phyloP scores from a whole-genome alignment of 257 asterid genomes.

The Paulownia fortunei region DNA sequence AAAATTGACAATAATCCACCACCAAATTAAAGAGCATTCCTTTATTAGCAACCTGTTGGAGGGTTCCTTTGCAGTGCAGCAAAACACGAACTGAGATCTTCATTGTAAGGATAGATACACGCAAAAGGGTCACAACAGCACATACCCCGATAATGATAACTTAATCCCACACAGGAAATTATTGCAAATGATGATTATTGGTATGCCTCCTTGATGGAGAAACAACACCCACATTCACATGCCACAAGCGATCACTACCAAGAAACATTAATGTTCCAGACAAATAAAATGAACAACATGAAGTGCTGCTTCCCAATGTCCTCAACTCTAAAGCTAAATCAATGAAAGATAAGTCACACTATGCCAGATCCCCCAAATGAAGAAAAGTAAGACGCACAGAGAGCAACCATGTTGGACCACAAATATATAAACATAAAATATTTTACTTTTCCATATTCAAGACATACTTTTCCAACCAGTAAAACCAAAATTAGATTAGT shows the following conservation, averaged over 20 bases:
- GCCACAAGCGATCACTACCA: background rate
- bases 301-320: background rate
- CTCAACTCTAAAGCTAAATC: background rate
- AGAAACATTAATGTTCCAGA: too few species aligned
- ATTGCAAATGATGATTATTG: background rate
- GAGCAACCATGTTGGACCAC: background rate
- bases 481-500: slow-evolving; percentile 55
- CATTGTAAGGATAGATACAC: background rate
- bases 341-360: background rate
- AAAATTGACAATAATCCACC: background rate
- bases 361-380: too few species aligned
- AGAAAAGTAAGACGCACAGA: background rate
- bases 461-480: slow-evolving; percentile 31
- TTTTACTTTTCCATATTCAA: slow-evolving; percentile 33
- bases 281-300: background rate
- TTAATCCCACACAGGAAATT: background rate
- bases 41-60: background rate
- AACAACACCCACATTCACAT: background rate
- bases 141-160: background rate
- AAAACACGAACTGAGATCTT: background rate
- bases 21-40: background rate
- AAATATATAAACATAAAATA: slow-evolving; percentile 9
- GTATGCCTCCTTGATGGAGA: background rate
- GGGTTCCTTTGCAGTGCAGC: background rate
- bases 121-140: background rate